A percentile compares a stretch with the other conserved stretches of the same genome.
phyloP scores from a whole-genome alignment of 306 rosid genomes.

The Abrus precatorius region DNA sequence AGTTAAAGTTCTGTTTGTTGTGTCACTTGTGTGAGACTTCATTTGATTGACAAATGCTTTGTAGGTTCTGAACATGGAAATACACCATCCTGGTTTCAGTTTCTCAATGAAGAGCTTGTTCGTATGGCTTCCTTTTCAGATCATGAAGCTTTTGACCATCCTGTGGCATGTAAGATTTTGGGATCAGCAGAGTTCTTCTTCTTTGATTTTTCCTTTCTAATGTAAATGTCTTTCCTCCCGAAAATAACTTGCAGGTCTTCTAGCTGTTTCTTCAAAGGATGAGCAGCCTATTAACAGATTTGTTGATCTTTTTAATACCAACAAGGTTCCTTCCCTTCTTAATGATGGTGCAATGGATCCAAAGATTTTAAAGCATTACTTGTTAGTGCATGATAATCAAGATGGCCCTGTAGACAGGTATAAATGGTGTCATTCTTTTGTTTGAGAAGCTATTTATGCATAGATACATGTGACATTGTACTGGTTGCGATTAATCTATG shows the following conservation, averaged over 20 bases:
- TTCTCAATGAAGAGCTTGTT: conserved; percentile 86
- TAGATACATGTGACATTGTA: conserved; percentile 15
- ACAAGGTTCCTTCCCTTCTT: conserved; percentile 87
- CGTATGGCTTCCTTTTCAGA: conserved; percentile 87
- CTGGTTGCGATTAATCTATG: neutral
- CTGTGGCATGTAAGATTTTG: conserved; percentile 88
- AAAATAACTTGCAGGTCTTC: conserved; percentile 74
- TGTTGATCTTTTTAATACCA: conserved; percentile 76
- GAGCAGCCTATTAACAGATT: conserved; percentile 86
- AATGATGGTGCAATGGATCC: conserved; percentile 95
- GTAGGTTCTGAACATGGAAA: conserved; percentile 75
- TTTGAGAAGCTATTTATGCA: conserved; percentile 35
- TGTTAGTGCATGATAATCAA: conserved; percentile 94
- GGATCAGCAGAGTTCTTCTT: conserved; percentile 42
- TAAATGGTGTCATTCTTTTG: conserved; percentile 32
- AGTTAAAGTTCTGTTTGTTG: conserved; percentile 40
- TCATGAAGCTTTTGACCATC: conserved; percentile 99
- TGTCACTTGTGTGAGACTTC: conserved; percentile 8
- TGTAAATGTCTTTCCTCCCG: conserved; percentile 38
- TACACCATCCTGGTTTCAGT: conserved; percentile 87
- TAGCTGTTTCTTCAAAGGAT: conserved; percentile 94
- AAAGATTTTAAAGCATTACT: conserved; percentile 86
- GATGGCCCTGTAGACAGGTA: conserved; percentile 86
- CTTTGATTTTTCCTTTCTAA: conserved; percentile 23
- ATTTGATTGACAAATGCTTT: conserved; percentile 44